Evolutionary conservation across 2,329 filamentous ascomycete genomes (phyloP), one percentile per base, ranked within the genome.

Genomic region (Chaetomium sp.): DNA sequence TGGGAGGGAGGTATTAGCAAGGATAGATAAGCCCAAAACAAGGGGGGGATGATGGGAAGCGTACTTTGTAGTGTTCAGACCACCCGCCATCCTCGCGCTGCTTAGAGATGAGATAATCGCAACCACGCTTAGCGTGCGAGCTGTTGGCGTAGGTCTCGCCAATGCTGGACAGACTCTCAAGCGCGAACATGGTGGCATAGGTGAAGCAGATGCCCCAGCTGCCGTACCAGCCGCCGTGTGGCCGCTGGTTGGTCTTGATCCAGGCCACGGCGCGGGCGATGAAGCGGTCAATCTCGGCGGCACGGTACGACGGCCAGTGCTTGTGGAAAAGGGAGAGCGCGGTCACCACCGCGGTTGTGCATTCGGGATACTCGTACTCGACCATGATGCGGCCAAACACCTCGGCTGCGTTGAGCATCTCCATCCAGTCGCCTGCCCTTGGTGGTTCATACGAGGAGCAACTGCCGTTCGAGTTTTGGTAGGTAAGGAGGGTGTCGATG

Each of bases 131-230:
- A 1, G 91, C 82, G 49, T 85, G 76, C 5, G 81, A 75, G 64
- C 87, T 91, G 59, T 84, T 95, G 36, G 75, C 74, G 62, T 94
- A 95, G 3, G 79, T 88, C 72, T 97, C 91, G 5, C 91, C 91
- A 4, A 90, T 83, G 47, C 85, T 87, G 5, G 84, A 80, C 63
- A 99, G 77, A 60, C 88, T 90, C 69, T 97, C 92, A 1, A 97
- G 78, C 0, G 91, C 91, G 73, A 99, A 99, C 91, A 97, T 95
- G 61, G 84, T 88, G 0, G 91, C 94, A 68, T 99, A 99, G 0
- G 91, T 96, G 71, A 95, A 99, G 74, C 94, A 99, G 65, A 99
- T 95, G 52, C 89, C 94, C 94, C 94, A 99, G 68, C 85, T 91
- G 46, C 94, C 94, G 68, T 99, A 97, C 94, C 94, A 99, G 58